These are phyloP conservation scores for Alternaria sp. DNA, from an alignment of 2,329 filamentous ascomycete genomes.

Conservation along the genomic window DNA sequence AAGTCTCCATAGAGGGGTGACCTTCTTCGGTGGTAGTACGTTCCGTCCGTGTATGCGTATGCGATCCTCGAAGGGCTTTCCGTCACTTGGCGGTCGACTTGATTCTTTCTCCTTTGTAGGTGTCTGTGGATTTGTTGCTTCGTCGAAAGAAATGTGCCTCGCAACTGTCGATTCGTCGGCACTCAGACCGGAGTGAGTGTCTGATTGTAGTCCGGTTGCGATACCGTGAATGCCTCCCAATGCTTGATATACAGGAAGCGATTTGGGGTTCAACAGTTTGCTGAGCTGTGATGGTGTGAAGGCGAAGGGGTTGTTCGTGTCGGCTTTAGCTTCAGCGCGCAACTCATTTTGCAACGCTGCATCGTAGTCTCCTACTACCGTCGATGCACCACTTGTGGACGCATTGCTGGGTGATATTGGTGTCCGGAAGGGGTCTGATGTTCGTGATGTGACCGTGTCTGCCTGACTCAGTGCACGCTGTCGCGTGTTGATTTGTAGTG, in stretches of 20 bases:
- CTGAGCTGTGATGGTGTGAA: constrained; percentile 62
- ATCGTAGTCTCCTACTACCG: constrained; percentile 40
- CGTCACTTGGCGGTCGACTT: constrained; percentile 20
- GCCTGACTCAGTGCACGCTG: constrained; percentile 32
- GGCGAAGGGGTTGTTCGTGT: constrained; percentile 57
- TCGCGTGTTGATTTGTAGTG: constrained; percentile 34
- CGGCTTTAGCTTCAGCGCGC: constrained; percentile 34
- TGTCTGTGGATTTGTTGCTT: constrained; percentile 53
- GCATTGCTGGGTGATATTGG: constrained; percentile 33
- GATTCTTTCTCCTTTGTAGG: constrained; percentile 27
- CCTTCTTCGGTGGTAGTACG: constrained; percentile 67
- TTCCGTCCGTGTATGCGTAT: constrained; percentile 67
- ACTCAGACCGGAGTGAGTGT: constrained; percentile 57
- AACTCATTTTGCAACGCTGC: constrained; percentile 31
- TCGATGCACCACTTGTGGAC: constrained; percentile 26
- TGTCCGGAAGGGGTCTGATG: constrained; percentile 32
- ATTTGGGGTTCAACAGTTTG: constrained; percentile 61
- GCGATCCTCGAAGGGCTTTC: constrained; percentile 59
- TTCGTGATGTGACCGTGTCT: constrained; percentile 33
- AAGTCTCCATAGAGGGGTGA: constrained; percentile 64
- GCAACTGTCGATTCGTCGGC: constrained; percentile 57
- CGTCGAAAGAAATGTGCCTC: constrained; percentile 57
- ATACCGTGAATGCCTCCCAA: constrained; percentile 63
- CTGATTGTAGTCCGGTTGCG: constrained; percentile 58
- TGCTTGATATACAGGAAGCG: constrained; percentile 56